These are phyloP conservation scores for Kuraishia molischiana DNA, from an alignment of 805 yeast genomes.

Conservation along the genomic window DNA sequence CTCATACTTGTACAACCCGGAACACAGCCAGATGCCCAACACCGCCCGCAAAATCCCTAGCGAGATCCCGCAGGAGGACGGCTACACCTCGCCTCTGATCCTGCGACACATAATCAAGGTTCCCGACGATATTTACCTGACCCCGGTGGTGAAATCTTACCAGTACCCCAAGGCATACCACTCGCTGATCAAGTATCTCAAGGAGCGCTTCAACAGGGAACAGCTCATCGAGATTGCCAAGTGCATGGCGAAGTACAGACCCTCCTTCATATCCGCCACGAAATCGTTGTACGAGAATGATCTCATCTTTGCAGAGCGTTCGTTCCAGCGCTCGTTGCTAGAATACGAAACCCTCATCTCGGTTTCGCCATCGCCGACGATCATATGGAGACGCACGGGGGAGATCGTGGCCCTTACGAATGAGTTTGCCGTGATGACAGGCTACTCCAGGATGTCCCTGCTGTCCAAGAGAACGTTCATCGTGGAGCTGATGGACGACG, in stretches of 20 bases:
- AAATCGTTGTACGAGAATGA: conserved; percentile 66
- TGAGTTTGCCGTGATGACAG: conserved; percentile 63
- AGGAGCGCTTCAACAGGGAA: conserved; percentile 33
- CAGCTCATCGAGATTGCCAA: conserved; percentile 35
- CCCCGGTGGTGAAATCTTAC: conserved; percentile 33
- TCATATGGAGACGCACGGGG: conserved; percentile 81
- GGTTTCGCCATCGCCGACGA: conserved; percentile 68
- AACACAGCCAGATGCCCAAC: conserved; percentile 42
- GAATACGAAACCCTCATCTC: conserved; percentile 47
- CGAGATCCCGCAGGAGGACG: conserved; percentile 26
- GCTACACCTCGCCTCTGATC: conserved; percentile 47
- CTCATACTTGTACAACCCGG: conserved; percentile 39
- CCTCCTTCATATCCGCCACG: conserved; percentile 70
- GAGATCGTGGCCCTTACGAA: conserved; percentile 74
- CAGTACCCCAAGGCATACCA: conserved; percentile 59
- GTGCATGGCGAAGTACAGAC: conserved; percentile 57
- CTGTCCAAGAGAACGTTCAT: conserved; percentile 56
- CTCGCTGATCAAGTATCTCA: conserved; percentile 44
- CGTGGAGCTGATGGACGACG: conserved; percentile 77
- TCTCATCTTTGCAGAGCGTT: conserved; percentile 49
- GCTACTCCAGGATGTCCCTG: conserved; percentile 48
- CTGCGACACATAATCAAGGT: conserved; percentile 46
- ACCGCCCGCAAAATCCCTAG: conserved; percentile 32
- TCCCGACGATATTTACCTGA: conserved; percentile 38
- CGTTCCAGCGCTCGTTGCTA: conserved; percentile 43